Evolutionary conservation across 2,329 filamentous ascomycete species (phyloP).

Genomic region (Colletotrichum sp.): DNA sequence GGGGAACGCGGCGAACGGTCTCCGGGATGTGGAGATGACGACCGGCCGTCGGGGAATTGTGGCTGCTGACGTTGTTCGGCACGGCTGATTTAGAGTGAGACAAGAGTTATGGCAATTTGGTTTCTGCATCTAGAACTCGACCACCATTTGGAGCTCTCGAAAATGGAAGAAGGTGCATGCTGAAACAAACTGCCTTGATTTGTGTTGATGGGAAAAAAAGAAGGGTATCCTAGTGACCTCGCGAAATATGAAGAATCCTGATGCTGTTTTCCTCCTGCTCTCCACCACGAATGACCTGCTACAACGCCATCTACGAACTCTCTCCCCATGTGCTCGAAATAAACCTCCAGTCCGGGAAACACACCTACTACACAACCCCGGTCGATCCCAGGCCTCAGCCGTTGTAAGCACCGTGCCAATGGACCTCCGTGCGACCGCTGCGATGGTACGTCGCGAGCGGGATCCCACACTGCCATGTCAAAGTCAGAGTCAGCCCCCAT

Average conservation of each 20-base stretch:
- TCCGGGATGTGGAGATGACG: background rate
- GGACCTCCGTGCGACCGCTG: slow-evolving; percentile 27
- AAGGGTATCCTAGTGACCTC: slow-evolving; percentile 7
- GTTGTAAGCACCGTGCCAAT: slow-evolving; percentile 17
- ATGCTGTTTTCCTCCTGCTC: background rate
- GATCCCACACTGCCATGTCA: slow-evolving; percentile 22
- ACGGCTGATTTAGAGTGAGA: background rate
- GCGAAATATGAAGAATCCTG: background rate
- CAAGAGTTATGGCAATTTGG: background rate
- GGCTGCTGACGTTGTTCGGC: background rate
- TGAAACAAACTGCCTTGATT: background rate
- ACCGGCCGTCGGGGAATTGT: background rate
- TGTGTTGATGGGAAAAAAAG: background rate
- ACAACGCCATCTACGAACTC: background rate
- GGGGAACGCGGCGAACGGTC: background rate
- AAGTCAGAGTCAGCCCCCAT: background rate
- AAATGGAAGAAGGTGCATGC: background rate
- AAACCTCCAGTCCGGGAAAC: background rate
- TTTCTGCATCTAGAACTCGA: background rate
- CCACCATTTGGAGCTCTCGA: background rate
- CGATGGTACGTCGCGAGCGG: slow-evolving; percentile 29
- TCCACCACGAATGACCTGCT: background rate
- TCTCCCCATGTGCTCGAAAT: background rate
- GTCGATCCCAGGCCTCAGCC: background rate
- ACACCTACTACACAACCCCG: background rate